Evolutionary conservation across 495 filamentous ascomycete species (phyloP), one percentile per base, ranked within the genome.

Genomic region (Annulohypoxylon nitens): DNA sequence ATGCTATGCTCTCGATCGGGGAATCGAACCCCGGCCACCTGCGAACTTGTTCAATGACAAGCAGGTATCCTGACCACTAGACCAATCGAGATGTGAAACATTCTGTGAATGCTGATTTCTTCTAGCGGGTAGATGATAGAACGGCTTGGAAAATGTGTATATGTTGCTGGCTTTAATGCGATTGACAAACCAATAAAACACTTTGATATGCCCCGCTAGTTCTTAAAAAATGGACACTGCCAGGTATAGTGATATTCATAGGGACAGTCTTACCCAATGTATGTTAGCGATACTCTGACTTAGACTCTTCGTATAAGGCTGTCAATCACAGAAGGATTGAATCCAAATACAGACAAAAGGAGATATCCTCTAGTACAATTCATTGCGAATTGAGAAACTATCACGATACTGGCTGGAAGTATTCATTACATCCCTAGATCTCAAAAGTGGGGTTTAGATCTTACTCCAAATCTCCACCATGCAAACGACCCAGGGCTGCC

Each of bases 11-110:
- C 79, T 79, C 77, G 74, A 78, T 78, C 75, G 78, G 78, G 79
- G 79, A 80, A 81, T 81, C 76, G 79, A 81, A 81, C 79, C 79
- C 79, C 79, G 78, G 77, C 76, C 78, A 79, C 78, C 74, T 76
- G 79, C 79, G 79, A 47, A 64, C 60, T 69, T 73, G 70, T 64
- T 12, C 20, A 2, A 64, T 80, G 76, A 78, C 76, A 81, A 76
- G 79, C 76, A 76, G 74, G 79, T 79, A 79, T 81, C 77, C 79
- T 77, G 30, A 78, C 78, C 76, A 80, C 78, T 80, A 80, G 78
- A 78, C 78, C 74, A 80, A 80, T 78, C 75, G 74, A 78, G 77
- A 79, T 43, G 36, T 10, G 4, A 20, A 30, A 6, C 4, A 54
- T 47, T 23, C 58, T 55, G 9, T 23, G 45, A 30, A 36, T 34